These are phyloP conservation scores for Neonectria ditissima DNA, from an alignment of 2,329 filamentous ascomycete genomes.

Conservation along the genomic window DNA sequence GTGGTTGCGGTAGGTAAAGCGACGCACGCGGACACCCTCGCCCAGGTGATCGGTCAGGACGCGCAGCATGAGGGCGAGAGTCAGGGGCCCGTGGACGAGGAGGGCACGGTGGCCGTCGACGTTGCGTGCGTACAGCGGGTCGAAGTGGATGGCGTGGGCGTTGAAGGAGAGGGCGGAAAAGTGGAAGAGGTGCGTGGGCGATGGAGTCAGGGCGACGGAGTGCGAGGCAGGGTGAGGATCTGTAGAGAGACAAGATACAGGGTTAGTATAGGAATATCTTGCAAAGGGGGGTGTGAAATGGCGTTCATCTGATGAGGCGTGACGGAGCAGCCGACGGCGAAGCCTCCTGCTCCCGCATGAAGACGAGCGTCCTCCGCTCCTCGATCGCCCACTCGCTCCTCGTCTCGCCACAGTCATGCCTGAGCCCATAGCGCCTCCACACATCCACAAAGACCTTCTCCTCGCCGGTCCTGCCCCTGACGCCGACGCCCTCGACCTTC, in stretches of 20 bases:
- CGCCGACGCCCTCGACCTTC: slow-evolving; percentile 54
- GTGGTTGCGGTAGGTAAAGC: slow-evolving; percentile 83
- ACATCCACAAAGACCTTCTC: slow-evolving; percentile 66
- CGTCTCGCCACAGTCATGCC: slow-evolving; percentile 34
- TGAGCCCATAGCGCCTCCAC: slow-evolving; percentile 57
- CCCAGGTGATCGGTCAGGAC: slow-evolving; percentile 58
- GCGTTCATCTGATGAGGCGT: slow-evolving; percentile 47
- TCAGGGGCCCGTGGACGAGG: slow-evolving; percentile 89
- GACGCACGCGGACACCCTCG: slow-evolving; percentile 55
- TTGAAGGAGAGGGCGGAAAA: slow-evolving; percentile 95
- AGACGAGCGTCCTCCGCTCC: slow-evolving; percentile 65
- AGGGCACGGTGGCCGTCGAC: slow-evolving; percentile 80
- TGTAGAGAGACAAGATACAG: slow-evolving; percentile 24
- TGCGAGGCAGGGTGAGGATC: slow-evolving; percentile 52
- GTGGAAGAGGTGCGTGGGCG: slow-evolving; percentile 81
- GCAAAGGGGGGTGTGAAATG: not conserved
- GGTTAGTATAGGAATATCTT: slow-evolving; percentile 10
- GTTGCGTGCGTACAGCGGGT: slow-evolving; percentile 74
- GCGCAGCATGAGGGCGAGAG: slow-evolving; percentile 80
- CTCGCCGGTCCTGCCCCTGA: slow-evolving; percentile 48
- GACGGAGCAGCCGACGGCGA: slow-evolving; percentile 20
- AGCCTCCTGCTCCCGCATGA: slow-evolving; percentile 56
- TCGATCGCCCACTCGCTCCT: slow-evolving; percentile 50
- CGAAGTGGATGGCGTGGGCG: slow-evolving; percentile 90
- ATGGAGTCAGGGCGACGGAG: slow-evolving; percentile 70